Evolutionary conservation across 352 stramenopile genomes (phyloP).

Genomic region (Thraustochytrium sp.): DNA sequence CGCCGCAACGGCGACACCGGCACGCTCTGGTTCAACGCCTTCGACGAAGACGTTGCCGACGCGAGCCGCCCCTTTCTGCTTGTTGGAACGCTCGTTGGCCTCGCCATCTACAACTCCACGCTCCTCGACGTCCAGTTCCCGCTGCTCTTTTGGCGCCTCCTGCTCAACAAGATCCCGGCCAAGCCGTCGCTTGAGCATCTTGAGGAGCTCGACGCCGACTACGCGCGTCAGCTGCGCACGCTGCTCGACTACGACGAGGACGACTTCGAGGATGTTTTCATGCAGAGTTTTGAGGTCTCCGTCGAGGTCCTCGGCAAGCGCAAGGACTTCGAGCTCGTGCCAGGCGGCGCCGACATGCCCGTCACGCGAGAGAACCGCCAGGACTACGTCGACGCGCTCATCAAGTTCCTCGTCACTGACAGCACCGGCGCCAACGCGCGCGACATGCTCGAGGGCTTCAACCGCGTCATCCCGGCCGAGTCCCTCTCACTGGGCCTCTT

Average conservation of each 20-base stretch:
- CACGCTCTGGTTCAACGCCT: slow-evolving; percentile 46
- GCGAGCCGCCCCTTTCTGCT: slow-evolving; percentile 57
- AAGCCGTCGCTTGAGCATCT: slow-evolving; percentile 61
- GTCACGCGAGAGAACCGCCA: slow-evolving; percentile 90
- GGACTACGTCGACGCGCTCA: slow-evolving; percentile 87
- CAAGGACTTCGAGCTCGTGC: slow-evolving; percentile 74
- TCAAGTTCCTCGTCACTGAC: slow-evolving; percentile 86
- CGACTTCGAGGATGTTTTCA: slow-evolving; percentile 73
- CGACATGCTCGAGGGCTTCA: slow-evolving; percentile 79
- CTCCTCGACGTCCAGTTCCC: slow-evolving; percentile 73
- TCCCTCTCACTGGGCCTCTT: slow-evolving; percentile 77
- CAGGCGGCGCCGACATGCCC: slow-evolving; percentile 72
- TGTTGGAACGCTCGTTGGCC: slow-evolving; percentile 65
- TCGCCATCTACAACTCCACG: slow-evolving; percentile 75
- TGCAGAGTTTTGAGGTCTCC: slow-evolving; percentile 61
- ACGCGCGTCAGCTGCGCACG: slow-evolving; percentile 60
- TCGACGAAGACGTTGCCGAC: slow-evolving; percentile 45
- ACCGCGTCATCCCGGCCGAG: slow-evolving; percentile 73
- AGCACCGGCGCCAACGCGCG: slow-evolving; percentile 78
- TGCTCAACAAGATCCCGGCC: slow-evolving; percentile 52
- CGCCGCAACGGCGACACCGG: slow-evolving; percentile 29
- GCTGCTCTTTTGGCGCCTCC: slow-evolving; percentile 66
- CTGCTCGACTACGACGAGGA: slow-evolving; percentile 65
- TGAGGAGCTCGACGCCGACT: slow-evolving; percentile 58
- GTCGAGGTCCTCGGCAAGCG: slow-evolving; percentile 42